A percentile compares a stretch with the other conserved stretches of the same genome.
phyloP scores from a whole-genome alignment of 208 protist species.

The Angomonas ambiguus region DNA sequence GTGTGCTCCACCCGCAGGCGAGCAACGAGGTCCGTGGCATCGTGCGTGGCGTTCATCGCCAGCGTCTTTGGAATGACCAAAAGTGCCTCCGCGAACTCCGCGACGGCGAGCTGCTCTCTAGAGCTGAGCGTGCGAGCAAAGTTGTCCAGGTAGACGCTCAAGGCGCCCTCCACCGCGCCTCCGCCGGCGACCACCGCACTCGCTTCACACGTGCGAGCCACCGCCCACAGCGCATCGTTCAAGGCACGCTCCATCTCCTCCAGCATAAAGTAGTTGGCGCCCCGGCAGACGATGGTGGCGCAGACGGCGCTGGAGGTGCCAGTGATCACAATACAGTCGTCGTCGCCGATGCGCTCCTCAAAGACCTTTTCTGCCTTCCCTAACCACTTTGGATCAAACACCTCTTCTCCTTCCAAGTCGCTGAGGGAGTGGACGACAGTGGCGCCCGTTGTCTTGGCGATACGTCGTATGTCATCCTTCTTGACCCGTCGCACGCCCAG shows the following conservation, averaged over 20 bases:
- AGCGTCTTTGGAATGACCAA: conserved; percentile 99
- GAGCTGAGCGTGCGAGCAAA: conserved; percentile 95
- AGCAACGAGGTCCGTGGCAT: conserved; percentile 98
- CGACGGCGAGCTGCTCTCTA: conserved; percentile 98
- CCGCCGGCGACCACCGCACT: conserved; percentile 97
- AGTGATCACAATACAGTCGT: conserved; percentile 96
- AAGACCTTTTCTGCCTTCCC: conserved; percentile 94
- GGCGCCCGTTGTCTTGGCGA: conserved; percentile 97
- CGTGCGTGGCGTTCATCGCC: conserved; percentile 97
- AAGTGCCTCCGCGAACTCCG: conserved; percentile 97
- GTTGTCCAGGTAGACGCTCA: conserved; percentile 98
- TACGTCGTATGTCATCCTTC: conserved; percentile 96
- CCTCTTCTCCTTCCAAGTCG: conserved; percentile 97
- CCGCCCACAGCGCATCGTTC: conserved; percentile 99
- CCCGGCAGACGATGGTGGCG: conserved; percentile 97
- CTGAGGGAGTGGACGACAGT: conserved; percentile 93
- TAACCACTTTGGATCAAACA: conserved; percentile 93
- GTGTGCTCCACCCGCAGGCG: conserved; percentile 97
- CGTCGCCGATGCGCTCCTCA: conserved; percentile 96
- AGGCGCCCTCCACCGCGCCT: conserved; percentile 97
- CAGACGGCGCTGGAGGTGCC: conserved; percentile 78
- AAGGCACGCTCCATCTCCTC: conserved; percentile 98
- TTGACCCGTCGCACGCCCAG: conserved; percentile 96
- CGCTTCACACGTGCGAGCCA: conserved; percentile 98
- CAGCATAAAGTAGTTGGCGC: conserved; percentile 96